Conservation (phyloP, 192 early-diverging fungal genomes). For the Mortierella alpina region DNA sequence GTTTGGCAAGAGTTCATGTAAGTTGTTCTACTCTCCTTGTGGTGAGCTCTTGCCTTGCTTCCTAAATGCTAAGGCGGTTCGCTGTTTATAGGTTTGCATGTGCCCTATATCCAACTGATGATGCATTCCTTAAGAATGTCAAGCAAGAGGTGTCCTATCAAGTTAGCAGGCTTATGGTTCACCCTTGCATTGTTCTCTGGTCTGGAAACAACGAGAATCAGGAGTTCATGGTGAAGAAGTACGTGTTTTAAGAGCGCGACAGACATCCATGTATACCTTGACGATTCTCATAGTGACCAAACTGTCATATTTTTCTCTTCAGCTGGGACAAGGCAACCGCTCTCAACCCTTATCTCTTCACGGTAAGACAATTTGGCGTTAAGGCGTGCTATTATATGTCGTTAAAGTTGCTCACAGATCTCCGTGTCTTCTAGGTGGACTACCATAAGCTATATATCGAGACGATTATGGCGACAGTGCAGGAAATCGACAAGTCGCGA, state of each 20-base stretch:
- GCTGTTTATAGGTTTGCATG: constrained; percentile 60
- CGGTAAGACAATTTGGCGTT: constrained; percentile 1
- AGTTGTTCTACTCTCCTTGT: neutral
- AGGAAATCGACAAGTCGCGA: constrained; percentile 11
- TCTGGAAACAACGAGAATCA: constrained; percentile 72
- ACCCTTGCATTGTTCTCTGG: constrained; percentile 64
- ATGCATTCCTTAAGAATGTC: constrained; percentile 56
- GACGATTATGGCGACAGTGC: constrained; percentile 23
- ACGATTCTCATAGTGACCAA: too few relatives aligned
- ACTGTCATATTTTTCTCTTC: neutral
- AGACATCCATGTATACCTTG: neutral
- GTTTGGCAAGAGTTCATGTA: constrained; percentile 75
- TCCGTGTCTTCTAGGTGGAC: constrained; percentile 4
- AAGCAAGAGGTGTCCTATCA: constrained; percentile 52
- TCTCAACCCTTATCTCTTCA: constrained; percentile 32
- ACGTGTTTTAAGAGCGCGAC: constrained; percentile 1
- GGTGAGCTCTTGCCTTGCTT: neutral
- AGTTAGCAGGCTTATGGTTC: constrained; percentile 56
- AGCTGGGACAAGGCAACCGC: constrained; percentile 33
- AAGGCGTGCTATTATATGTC: too few relatives aligned
- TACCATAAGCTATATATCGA: constrained; percentile 40
- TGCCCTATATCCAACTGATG: constrained; percentile 60
- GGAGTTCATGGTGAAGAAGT: constrained; percentile 59
- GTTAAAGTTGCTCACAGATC: too few relatives aligned
- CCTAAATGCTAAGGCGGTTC: neutral